These are phyloP conservation scores for Lumnitzera littorea DNA, from an alignment of 345 rosid species.

Conservation along the genomic window DNA sequence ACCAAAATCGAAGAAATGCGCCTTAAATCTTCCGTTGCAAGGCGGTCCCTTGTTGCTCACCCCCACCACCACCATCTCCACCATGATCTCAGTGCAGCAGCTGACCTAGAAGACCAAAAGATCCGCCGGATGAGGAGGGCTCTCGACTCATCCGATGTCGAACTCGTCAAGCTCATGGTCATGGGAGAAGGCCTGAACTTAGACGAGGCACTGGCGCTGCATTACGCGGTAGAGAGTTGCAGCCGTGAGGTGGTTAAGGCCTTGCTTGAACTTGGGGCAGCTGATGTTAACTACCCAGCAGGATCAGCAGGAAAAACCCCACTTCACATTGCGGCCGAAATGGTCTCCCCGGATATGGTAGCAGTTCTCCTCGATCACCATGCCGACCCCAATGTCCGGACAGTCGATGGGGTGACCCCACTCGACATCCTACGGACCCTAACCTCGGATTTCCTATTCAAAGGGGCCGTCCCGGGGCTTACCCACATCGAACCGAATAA, in stretches of 20 bases:
- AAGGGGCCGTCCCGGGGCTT: slow-evolving; percentile 95
- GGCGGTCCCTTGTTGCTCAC: slow-evolving; percentile 49
- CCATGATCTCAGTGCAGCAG: slow-evolving; percentile 47
- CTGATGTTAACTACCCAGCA: slow-evolving; percentile 89
- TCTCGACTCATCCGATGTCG: slow-evolving; percentile 90
- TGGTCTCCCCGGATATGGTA: slow-evolving; percentile 99
- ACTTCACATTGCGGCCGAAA: slow-evolving; percentile 89
- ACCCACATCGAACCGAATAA: slow-evolving; percentile 94
- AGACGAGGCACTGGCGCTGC: slow-evolving; percentile 86
- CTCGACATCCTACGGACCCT: slow-evolving; percentile 85
- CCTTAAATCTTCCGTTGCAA: slow-evolving; percentile 66
- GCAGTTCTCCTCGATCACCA: slow-evolving; percentile 93
- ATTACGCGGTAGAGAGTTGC: slow-evolving; percentile 94
- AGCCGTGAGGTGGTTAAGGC: slow-evolving; percentile 98
- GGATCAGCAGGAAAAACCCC: slow-evolving; percentile 93
- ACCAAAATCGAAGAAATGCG: slow-evolving; percentile 93
- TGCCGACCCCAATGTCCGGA: slow-evolving; percentile 87
- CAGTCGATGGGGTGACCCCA: slow-evolving; percentile 93
- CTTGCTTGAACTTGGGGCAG: slow-evolving; percentile 95
- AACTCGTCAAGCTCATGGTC: slow-evolving; percentile 94
- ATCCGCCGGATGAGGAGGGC: slow-evolving; percentile 92
- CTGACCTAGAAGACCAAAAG: slow-evolving; percentile 88
- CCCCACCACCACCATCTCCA: slow-evolving; percentile 36
- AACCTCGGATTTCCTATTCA: slow-evolving; percentile 97
- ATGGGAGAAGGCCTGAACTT: slow-evolving; percentile 99